phyloP scores from a whole-genome alignment of 2,329 filamentous ascomycete species.

The Scytalidium lignicola region DNA sequence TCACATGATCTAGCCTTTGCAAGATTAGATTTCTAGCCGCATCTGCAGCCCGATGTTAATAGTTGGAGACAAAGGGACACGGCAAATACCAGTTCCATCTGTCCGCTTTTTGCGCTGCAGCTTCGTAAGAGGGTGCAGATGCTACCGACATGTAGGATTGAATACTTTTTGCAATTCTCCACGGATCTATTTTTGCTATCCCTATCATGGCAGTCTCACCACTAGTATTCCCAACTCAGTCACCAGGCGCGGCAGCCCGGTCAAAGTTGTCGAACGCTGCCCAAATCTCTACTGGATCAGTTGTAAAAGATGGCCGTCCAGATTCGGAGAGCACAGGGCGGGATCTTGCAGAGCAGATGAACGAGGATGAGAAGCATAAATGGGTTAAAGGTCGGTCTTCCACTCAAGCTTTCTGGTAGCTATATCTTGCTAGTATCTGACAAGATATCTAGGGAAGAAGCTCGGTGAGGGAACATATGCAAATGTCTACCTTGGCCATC shows the following conservation, averaged over 20 bases:
- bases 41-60: background rate
- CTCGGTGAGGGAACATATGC: constrained; percentile 97
- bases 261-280: constrained; percentile 7
- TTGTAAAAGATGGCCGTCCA: constrained; percentile 9
- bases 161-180: background rate
- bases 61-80: background rate
- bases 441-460: constrained; percentile 61
- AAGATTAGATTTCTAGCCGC: background rate
- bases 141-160: background rate
- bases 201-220: constrained; percentile 16
- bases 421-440: constrained; percentile 9
- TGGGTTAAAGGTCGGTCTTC: constrained; percentile 69
- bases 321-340: constrained; percentile 26
- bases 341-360: constrained; percentile 73
- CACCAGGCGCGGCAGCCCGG: constrained; percentile 2
- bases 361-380: constrained; percentile 76
- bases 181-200: background rate
- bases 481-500: constrained; percentile 85
- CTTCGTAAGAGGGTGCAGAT: too few relatives aligned
- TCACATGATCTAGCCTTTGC: background rate
- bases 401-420: background rate
- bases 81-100: too few relatives aligned
- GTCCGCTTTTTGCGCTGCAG: too few relatives aligned
- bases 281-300: constrained; percentile 10
- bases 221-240: constrained; percentile 8